Base-by-base conservation (phyloP, 108 stramenopile species). In the Skeletonema menzelii region DNA sequence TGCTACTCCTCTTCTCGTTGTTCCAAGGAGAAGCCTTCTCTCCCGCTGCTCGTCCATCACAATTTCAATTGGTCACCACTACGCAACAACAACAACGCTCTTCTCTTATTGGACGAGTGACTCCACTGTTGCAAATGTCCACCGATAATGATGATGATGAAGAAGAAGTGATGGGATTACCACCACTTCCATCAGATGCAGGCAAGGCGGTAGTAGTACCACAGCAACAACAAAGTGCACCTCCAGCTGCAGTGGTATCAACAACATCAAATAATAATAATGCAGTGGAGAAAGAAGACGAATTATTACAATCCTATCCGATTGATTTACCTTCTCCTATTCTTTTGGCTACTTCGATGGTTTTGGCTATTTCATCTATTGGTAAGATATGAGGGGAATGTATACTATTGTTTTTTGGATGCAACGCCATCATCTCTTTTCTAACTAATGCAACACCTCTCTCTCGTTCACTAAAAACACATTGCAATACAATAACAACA, bases 261-360 rank as follows among this genome's bases (percentile, higher is more conserved):
- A 19, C 46, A 11, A 19, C 46, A 32, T 32, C 31, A 4, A 32
- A 4, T n/a, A n/a, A n/a, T n/a, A n/a, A n/a, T n/a, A n/a, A n/a
- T 47, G n/a, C 62, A 5, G 69, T 40, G 22, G 35, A 13, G 20
- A 26, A 34, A 27, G 60, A 67, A 1, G 65, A 47, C 3, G 69
- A 67, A 1, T 47, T 26, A 31, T 15, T 15, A 47, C 66, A 79
- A 17, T 37, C 71, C 19, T 89, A 90, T 80, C 89, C 91, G 1
- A 70, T 89, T 38, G 65, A 92, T 79, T 20, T 93, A 14, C 89
- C 92, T 15, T 90, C 89, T 10, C 92, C 92, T 13, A 73, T 91
- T 35, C 71, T 93, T 31, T 71, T 93, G 66, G 87, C 85, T 13
- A 63, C 85, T 10, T 93, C 92, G 11, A 93, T 93, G 92, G 60